Conservation (phyloP, 2,329 filamentous ascomycete genomes). For the Cladosporium sp. region DNA sequence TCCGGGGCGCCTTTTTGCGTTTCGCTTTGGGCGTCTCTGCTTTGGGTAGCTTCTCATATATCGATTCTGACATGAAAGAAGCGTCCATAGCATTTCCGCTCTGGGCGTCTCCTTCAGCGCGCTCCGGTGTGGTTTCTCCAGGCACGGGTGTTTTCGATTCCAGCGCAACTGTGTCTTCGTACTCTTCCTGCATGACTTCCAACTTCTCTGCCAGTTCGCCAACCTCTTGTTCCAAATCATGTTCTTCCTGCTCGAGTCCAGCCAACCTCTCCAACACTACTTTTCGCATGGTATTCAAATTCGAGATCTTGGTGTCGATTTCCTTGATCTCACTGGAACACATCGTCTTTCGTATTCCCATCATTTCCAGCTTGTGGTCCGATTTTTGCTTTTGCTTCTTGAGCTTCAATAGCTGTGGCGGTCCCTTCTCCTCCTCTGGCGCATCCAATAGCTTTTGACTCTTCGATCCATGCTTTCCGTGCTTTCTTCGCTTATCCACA, state of each 20-base stretch:
- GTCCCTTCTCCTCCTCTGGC: slow-evolving; percentile 62
- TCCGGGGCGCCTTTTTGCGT: slow-evolving; percentile 16
- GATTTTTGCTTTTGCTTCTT: slow-evolving; percentile 78
- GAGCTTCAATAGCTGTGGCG: slow-evolving; percentile 70
- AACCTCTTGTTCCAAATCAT: slow-evolving; percentile 82
- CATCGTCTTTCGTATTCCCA: slow-evolving; percentile 94
- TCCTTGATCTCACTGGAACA: slow-evolving; percentile 93
- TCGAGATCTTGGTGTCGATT: slow-evolving; percentile 95
- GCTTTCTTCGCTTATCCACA: slow-evolving; percentile 61
- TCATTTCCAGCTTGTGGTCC: slow-evolving; percentile 85
- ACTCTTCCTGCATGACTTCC: slow-evolving; percentile 63
- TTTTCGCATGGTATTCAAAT: slow-evolving; percentile 87
- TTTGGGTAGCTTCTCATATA: slow-evolving; percentile 85
- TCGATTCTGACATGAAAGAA: slow-evolving; percentile 94
- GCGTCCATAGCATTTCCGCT: slow-evolving; percentile 52
- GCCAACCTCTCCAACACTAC: slow-evolving; percentile 88
- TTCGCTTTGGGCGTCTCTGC: slow-evolving; percentile 45
- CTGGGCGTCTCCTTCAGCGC: slow-evolving; percentile 48
- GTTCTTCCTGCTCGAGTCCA: slow-evolving; percentile 85
- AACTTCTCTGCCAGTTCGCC: slow-evolving; percentile 62
- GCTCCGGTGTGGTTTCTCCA: slow-evolving; percentile 26
- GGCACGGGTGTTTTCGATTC: slow-evolving; percentile 43
- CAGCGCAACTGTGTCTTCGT: slow-evolving; percentile 53
- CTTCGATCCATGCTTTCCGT: slow-evolving; percentile 68
- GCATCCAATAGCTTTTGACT: slow-evolving; percentile 71